Evolutionary conservation across 331 rosid species (phyloP).

Genomic region (Dryas integrifolia): DNA sequence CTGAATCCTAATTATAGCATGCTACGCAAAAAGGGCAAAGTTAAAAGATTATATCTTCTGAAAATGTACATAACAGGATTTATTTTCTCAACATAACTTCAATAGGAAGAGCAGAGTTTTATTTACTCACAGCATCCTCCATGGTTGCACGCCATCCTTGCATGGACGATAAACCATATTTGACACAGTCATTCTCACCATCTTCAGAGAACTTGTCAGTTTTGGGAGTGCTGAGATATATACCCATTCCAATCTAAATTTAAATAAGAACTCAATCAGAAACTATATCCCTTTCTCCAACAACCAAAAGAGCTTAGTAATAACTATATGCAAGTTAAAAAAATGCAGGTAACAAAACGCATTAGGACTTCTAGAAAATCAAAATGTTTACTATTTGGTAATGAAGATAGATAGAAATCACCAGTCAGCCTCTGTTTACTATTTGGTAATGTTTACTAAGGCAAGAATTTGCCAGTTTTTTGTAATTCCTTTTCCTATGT

Average conservation of each 20-base stretch:
- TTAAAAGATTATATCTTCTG: background rate
- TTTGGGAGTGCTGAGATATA: constrained; percentile 88
- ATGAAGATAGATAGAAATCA: background rate
- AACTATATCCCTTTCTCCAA: background rate
- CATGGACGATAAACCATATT: constrained; percentile 92
- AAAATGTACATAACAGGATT: background rate
- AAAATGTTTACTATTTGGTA: background rate
- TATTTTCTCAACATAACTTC: background rate
- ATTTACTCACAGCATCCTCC: constrained; percentile 96
- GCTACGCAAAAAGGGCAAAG: background rate
- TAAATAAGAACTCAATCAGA: constrained; percentile 26
- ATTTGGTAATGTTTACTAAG: background rate
- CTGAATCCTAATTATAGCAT: background rate
- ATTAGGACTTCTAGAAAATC: background rate
- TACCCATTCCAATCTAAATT: constrained; percentile 58
- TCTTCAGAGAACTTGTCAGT: constrained; percentile 88
- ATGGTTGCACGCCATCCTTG: constrained; percentile 99
- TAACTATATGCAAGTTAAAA: background rate
- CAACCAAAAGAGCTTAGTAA: background rate
- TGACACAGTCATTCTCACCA: constrained; percentile 63
- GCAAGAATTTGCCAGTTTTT: background rate
- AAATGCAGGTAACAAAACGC: background rate
- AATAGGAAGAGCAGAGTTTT: constrained; percentile 19
- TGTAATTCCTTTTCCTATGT: background rate
- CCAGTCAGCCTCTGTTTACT: background rate